Conservation (phyloP, 108 stramenopile species). For the Schizochytrium sp. region DNA sequence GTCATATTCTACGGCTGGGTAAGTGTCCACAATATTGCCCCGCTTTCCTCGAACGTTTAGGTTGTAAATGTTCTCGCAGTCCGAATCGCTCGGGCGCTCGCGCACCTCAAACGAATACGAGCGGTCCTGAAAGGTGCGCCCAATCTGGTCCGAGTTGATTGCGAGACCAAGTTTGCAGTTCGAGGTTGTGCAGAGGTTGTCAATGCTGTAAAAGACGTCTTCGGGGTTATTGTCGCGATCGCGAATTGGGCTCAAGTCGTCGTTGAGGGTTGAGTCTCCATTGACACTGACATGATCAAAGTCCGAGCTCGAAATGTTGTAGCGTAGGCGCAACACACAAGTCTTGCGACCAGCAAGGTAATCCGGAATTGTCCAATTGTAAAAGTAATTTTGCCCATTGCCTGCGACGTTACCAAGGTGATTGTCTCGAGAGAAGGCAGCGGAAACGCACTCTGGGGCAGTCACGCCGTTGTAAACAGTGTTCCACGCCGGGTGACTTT, state of each 20-base stretch:
- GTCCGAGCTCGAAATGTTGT: conserved; percentile 38
- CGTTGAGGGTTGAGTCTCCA: not conserved
- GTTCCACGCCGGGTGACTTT: not conserved
- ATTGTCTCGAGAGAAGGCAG: conserved; percentile 36
- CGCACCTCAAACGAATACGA: conserved; percentile 33
- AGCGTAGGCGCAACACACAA: conserved; percentile 31
- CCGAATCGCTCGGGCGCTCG: not conserved
- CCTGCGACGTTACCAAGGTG: conserved; percentile 42
- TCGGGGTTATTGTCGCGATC: conserved; percentile 13
- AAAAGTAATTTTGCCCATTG: conserved; percentile 17
- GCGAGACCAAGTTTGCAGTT: conserved; percentile 28
- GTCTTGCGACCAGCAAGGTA: not conserved
- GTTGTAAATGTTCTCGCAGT: conserved; percentile 30
- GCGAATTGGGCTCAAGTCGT: not conserved
- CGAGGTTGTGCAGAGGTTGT: conserved; percentile 34
- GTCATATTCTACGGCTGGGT: conserved; percentile 44
- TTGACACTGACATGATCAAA: conserved; percentile 20
- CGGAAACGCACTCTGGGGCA: conserved; percentile 20
- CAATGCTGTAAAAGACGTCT: conserved; percentile 11
- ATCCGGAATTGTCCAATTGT: conserved; percentile 34
- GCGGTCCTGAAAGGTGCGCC: conserved; percentile 47
- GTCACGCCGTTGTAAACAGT: not conserved
- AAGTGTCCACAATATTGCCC: conserved; percentile 46
- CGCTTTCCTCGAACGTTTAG: conserved; percentile 41
- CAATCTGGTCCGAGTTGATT: conserved; percentile 43